Base-by-base conservation (phyloP, 2,329 filamentous ascomycete species). In the Dendrostoma leiphaemia region DNA sequence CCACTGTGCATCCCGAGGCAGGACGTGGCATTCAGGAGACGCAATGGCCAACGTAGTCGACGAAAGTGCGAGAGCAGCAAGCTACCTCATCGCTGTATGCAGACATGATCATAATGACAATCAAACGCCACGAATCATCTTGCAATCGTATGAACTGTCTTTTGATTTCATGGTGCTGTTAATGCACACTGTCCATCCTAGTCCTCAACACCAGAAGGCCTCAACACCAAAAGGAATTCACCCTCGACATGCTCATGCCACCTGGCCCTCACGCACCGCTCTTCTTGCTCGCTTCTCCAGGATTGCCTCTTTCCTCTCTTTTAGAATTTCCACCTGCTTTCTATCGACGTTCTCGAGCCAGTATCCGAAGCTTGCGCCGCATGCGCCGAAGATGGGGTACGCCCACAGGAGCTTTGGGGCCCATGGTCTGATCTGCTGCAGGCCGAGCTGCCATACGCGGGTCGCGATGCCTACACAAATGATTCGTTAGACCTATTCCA, bases 391-490 rank as follows among this genome's bases (percentile, higher is more conserved):
- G 64, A 93, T 75, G 52, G 94, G 94, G 78, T 96, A 99, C 48
- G 85, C 91, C 89, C 91, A 95, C 67, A 96, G 84, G 52, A 88
- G 89, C 69, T 88, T 81, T 67, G 81, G 84, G 75, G 88, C 86
- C 82, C 97, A 90, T 73, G 97, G 87, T 49, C 93, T 94, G 60
- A 92, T 91, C 91, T 96, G 96, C 79, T 99, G 91, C 71, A 99
- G 94, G 68, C 93, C 94, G 71, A 99, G 87, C 75, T 97, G 94
- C 90, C 92, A 97, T 74, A 94, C 83, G 65, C 93, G 90, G 69
- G 92, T 88, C 69, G 89, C 91, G 66, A 97, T 76, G 80, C 94
- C 94, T 99, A 65, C 56, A 4, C 26, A 17, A 24, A 35, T 47
- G 19, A n/a, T 17, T 41, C 24, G 12, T n/a, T 50, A 29, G 12